Base-by-base conservation (phyloP, 1,139 yeast genomes). In the Dujonia santamariae region DNA sequence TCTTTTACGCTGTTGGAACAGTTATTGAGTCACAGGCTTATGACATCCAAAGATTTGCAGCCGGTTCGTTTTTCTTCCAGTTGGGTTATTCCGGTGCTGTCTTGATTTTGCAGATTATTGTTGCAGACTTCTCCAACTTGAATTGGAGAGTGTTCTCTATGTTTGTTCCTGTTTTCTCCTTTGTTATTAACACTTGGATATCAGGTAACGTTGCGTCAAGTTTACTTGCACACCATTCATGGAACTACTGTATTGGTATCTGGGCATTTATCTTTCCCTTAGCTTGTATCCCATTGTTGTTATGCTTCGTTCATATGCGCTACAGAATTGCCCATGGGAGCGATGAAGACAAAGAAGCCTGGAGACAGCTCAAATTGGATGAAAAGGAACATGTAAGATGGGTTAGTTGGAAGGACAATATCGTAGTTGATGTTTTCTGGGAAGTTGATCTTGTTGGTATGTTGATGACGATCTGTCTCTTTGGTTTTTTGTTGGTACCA, bases 211-310 rank as follows among this genome's bases (percentile, higher is more conserved):
- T 83, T 31, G 7, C 19, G 4, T n/a, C 31, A 22, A 47, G 47
- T n/a, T 46, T 55, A 27, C 50, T 48, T 21, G 44, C 49, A n/a
- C 27, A 38, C 7, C 56, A 63, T 53, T 43, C 57, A 2, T 83
- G 94, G 94, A 68, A 75, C 25, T 83, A 81, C 78, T 80, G 81
- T 47, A 78, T 82, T 46, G 90, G 83, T 27, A 81, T 83, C 74
- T 84, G 85, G 85, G 88, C 88, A 1, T 79, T 81, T 50, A 80
- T 84, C 41, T 71, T 80, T 62, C 90, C 92, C 19, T 63, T 81
- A 22, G 53, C 75, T 4, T 66, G 80, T 46, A 38, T 83, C 16
- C 92, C 92, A 18, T 58, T 84, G 37, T 46, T 79, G 19, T 41
- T 43, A 8, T 72, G 81, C 46, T 61, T 79, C 47, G 26, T 67